Evolutionary conservation across 2,329 filamentous ascomycete genomes (phyloP), one percentile per base, ranked within the genome.

Genomic region (Harringtonia lauricola): DNA sequence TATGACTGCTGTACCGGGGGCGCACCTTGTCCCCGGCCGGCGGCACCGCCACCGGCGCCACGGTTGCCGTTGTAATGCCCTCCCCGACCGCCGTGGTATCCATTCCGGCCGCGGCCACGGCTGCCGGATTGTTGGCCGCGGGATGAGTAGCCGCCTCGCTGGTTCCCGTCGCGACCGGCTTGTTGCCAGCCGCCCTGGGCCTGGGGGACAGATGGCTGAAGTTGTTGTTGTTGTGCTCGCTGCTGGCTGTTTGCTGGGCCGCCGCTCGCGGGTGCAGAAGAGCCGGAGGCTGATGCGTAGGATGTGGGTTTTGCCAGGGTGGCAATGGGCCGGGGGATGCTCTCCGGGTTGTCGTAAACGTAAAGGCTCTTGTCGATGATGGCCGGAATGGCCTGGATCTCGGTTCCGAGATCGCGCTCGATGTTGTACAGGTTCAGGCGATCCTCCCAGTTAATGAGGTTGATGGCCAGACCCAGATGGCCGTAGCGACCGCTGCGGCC

Each of bases 381-480:
- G 42, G 80, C 75, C 17, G 92, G 92, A 56, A 98, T 98, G n/a
- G 92, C 82, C 59, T 92, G 86, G 49, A 98, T 98, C 65, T 98
- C 92, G 8, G 92, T 98, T 42, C 92, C 92, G 34, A 98, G 72
- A 58, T 98, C 92, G 55, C 94, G 85, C 64, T 98, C 92, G 54
- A 98, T 98, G 62, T 94, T 94, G 72, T 98, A 98, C 18, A 98
- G 75, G 64, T 96, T 98, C 74, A 95, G 96, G 24, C 92, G 81
- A 62, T 98, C 92, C 46, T 98, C 92, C 92, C 92, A 98, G 64
- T 94, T 96, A 73, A 98, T 98, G 61, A 98, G 71, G 66, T 98
- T 98, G 61, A 98, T 98, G 51, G 94, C 94, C 53, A 98, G 72
- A 75, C 92, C 92, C 58, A 96, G 75, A 66, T 98, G 92, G 52